A percentile compares a stretch with the other conserved stretches of the same genome.
These are phyloP conservation scores for Aschersonia sp. DNA, from an alignment of 2,329 filamentous ascomycete genomes.

Conservation along the genomic window DNA sequence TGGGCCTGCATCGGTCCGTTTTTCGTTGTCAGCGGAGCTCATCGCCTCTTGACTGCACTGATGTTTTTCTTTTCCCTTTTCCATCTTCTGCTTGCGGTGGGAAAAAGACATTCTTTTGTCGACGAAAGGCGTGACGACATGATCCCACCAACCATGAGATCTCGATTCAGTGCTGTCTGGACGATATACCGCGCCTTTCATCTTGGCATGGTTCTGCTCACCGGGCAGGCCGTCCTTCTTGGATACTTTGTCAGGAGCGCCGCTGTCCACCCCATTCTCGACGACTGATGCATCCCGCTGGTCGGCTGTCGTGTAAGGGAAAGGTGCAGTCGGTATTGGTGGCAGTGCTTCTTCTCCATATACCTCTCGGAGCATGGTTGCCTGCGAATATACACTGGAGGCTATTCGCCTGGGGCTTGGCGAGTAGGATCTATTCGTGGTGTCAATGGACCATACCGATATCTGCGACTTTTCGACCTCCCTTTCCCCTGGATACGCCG, in stretches of 20 bases:
- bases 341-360: conserved; percentile 34
- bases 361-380: conserved; percentile 21
- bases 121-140: conserved; percentile 56
- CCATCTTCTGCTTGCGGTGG: conserved; percentile 18
- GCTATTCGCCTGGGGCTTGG: conserved; percentile 26
- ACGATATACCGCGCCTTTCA: conserved; percentile 3
- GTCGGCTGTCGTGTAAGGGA: too few species aligned
- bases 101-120: conserved; percentile 30
- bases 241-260: too few species aligned
- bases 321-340: conserved; percentile 45
- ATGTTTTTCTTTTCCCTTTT: conserved; percentile 13
- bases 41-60: conserved; percentile 6
- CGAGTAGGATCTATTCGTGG: conserved; percentile 33
- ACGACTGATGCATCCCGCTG: too few species aligned
- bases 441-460: conserved; percentile 48
- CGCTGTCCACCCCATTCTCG: too few species aligned
- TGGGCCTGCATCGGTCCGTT: neutral
- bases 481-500: neutral
- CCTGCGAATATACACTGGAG: conserved; percentile 49
- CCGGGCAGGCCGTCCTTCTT: too few species aligned
- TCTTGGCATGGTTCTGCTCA: too few species aligned
- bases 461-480: conserved; percentile 7
- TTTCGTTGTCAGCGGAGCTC: conserved; percentile 2
- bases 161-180: conserved; percentile 38
- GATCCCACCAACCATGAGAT: conserved; percentile 65